Evolutionary conservation across 768 basidiomycete genomes (phyloP).

Genomic region (Glaciozyma antarctica): DNA sequence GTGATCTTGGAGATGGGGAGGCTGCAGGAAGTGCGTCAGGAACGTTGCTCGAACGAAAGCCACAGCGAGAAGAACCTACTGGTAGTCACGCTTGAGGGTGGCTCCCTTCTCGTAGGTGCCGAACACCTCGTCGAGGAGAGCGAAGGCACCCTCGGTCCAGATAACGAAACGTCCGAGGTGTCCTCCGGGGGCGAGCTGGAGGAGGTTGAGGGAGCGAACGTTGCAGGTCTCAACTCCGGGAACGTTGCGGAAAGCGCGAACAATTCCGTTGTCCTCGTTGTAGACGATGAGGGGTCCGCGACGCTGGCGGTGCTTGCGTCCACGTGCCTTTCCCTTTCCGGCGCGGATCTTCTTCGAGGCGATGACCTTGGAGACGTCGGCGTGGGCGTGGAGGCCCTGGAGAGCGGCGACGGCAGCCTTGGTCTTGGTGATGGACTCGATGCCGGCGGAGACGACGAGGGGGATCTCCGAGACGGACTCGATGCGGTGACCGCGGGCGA

Average conservation of each 20-base stretch:
- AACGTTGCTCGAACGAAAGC: not conserved
- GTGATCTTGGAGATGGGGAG: conserved; percentile 92
- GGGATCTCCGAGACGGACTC: conserved; percentile 95
- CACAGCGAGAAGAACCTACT: conserved; percentile 46
- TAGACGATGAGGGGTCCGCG: conserved; percentile 96
- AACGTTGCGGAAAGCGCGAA: conserved; percentile 96
- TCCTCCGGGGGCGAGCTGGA: conserved; percentile 98
- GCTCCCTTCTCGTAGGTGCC: conserved; percentile 89
- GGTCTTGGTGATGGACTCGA: conserved; percentile 88
- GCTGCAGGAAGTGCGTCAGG: conserved; percentile 41
- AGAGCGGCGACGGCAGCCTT: conserved; percentile 92
- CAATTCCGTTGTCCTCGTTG: conserved; percentile 93
- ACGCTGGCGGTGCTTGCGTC: conserved; percentile 91
- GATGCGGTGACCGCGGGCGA: conserved; percentile 97
- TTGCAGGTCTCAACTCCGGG: conserved; percentile 97
- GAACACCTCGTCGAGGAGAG: conserved; percentile 84
- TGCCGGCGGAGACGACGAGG: conserved; percentile 67
- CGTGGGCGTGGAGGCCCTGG: conserved; percentile 77
- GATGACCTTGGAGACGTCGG: conserved; percentile 91
- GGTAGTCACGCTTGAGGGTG: conserved; percentile 75
- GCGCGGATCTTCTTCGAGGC: conserved; percentile 94
- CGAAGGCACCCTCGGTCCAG: conserved; percentile 95
- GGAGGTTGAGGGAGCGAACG: conserved; percentile 86
- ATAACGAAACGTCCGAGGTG: conserved; percentile 98
- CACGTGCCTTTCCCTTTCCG: conserved; percentile 94